These are phyloP conservation scores for Houttuynia cordata DNA, from an alignment of 164 flowering plant genomes.

Conservation along the genomic window DNA sequence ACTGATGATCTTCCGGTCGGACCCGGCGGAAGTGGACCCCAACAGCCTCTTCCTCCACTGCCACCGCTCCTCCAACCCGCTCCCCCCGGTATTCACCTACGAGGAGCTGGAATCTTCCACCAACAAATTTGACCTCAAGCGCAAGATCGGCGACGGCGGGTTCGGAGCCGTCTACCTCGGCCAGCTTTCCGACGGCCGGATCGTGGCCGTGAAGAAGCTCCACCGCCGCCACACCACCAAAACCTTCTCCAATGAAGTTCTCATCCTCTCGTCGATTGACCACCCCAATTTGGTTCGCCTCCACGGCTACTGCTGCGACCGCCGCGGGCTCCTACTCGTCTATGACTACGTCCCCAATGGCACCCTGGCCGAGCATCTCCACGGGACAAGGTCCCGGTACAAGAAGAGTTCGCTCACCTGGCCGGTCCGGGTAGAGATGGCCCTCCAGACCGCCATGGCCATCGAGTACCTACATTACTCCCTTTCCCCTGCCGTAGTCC, in stretches of 20 bases:
- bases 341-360: constrained; percentile 88
- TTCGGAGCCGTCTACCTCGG: constrained; percentile 82
- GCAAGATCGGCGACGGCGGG: constrained; percentile 91
- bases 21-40: constrained; percentile 43
- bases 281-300: constrained; percentile 77
- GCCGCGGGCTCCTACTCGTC: constrained; percentile 68
- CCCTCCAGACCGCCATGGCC: constrained; percentile 61
- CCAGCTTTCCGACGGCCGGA: constrained; percentile 40
- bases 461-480: constrained; percentile 72
- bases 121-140: constrained; percentile 51
- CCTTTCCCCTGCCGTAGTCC: constrained; percentile 59
- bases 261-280: constrained; percentile 59
- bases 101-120: constrained; percentile 77
- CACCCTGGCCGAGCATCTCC: constrained; percentile 84
- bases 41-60: constrained; percentile 43
- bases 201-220: constrained; percentile 76
- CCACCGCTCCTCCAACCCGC: constrained; percentile 50
- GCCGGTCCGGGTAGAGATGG: constrained; percentile 54
- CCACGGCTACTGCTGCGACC: constrained; percentile 84
- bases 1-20: constrained; percentile 1
- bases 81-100: constrained; percentile 76
- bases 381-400: constrained; percentile 26
- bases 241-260: constrained; percentile 77
- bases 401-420: constrained; percentile 26
- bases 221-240: constrained; percentile 41